These are phyloP conservation scores for Talaromyces sp. DNA, from an alignment of 2,329 filamentous ascomycete genomes.

Conservation along the genomic window DNA sequence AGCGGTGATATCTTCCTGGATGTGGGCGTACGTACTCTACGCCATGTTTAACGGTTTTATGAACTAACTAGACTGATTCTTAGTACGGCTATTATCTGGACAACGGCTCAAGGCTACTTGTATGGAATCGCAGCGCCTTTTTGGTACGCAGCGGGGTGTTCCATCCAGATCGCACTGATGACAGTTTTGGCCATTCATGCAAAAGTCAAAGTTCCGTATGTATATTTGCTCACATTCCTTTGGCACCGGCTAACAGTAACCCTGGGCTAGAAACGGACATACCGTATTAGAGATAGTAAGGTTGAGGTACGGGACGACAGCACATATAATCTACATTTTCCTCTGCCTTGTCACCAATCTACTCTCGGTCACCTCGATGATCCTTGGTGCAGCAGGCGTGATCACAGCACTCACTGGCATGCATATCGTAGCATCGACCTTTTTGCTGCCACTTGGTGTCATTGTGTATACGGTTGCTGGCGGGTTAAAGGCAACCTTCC, in stretches of 20 bases:
- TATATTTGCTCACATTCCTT: background rate
- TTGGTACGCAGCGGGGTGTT: constrained; percentile 10
- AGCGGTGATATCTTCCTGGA: constrained; percentile 22
- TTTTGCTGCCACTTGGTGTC: constrained; percentile 9
- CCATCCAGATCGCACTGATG: constrained; percentile 11
- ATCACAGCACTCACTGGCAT: constrained; percentile 9
- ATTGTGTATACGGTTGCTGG: constrained; percentile 8
- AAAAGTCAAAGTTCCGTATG: constrained; percentile 11
- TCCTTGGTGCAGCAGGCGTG: constrained; percentile 5
- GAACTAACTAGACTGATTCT: background rate
- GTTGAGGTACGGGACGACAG: constrained; percentile 6
- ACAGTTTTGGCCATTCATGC: constrained; percentile 11
- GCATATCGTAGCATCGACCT: constrained; percentile 9
- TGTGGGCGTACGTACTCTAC: constrained; percentile 15
- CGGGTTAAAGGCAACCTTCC: constrained; percentile 9
- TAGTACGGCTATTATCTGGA: constrained; percentile 11
- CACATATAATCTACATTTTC: constrained; percentile 11
- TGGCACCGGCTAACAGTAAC: background rate
- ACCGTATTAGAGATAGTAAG: constrained; percentile 10
- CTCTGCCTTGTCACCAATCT: constrained; percentile 11
- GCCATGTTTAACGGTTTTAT: background rate
- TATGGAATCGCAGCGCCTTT: constrained; percentile 9
- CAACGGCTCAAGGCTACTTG: constrained; percentile 8
- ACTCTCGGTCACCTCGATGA: constrained; percentile 8
- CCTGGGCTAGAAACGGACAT: constrained; percentile 5